A percentile compares a stretch with the other conserved stretches of the same genome.
Conservation (phyloP, 1,284 basidiomycete genomes). For the Sporisorium scitamineum region DNA sequence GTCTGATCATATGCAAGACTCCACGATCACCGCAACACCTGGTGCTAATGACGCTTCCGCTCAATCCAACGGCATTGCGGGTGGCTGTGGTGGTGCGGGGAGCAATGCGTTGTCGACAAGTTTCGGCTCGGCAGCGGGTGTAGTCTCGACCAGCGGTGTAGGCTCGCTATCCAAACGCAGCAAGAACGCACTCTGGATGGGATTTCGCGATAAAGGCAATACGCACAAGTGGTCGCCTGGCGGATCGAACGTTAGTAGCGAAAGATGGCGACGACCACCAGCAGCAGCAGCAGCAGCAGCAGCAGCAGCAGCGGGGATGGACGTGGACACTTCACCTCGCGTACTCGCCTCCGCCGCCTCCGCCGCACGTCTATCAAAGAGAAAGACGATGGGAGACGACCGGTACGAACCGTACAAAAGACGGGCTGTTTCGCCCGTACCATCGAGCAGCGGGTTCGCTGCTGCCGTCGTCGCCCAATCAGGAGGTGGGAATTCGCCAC, state of each 20-base stretch:
- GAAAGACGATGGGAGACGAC: conserved; percentile 51
- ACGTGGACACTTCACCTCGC: conserved; percentile 39
- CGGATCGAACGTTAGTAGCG: conserved; percentile 12
- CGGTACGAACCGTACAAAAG: conserved; percentile 58
- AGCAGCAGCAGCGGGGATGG: conserved; percentile 24
- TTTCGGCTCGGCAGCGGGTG: conserved; percentile 6
- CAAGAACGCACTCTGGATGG: conserved; percentile 50
- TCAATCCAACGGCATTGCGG: background rate
- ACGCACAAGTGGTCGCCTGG: conserved; percentile 44
- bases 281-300: too few species aligned
- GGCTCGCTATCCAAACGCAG: conserved; percentile 42
- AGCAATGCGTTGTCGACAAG: conserved; percentile 10
- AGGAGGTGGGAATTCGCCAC: conserved; percentile 25
- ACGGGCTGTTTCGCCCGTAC: conserved; percentile 54
- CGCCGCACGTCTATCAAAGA: conserved; percentile 30
- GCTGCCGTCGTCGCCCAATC: conserved; percentile 14
- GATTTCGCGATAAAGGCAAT: conserved; percentile 43
- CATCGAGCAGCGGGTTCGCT: conserved; percentile 34
- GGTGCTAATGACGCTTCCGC: background rate
- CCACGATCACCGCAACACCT: too few species aligned
- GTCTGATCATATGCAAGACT: conserved; percentile 16
- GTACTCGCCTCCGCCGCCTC: conserved; percentile 15
- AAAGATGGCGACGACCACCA: conserved; percentile 37
- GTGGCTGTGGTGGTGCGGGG: background rate
- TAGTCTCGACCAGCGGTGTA: background rate